phyloP scores from a whole-genome alignment of 202 grass and related monocot genomes.

The Setaria viridis region DNA sequence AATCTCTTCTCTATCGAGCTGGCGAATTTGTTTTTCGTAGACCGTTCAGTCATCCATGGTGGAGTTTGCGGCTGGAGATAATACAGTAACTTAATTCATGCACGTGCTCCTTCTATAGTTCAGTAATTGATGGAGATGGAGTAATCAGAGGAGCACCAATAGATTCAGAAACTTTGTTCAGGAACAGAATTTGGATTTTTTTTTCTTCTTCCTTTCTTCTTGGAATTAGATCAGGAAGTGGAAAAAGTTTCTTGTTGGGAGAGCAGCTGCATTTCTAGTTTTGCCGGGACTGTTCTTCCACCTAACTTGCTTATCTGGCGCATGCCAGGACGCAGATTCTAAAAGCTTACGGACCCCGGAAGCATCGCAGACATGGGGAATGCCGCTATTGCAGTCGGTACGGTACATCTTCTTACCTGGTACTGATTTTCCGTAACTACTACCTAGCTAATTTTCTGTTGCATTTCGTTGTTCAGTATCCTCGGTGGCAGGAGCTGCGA shows the following conservation, averaged over 20 bases:
- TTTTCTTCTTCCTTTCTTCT: not conserved
- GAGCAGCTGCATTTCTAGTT: not conserved
- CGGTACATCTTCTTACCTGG: not conserved
- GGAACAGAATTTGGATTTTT: not conserved
- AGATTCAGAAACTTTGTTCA: not conserved
- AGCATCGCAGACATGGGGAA: constrained; percentile 28
- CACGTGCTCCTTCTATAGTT: not conserved
- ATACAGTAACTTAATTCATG: not conserved
- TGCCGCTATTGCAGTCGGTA: constrained; percentile 34
- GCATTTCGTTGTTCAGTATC: constrained; percentile 30
- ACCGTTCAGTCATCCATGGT: not conserved
- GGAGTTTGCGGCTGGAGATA: not conserved
- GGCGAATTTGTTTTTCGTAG: too few species aligned
- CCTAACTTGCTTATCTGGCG: constrained; percentile 15
- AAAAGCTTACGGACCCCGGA: not conserved
- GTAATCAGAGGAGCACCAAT: not conserved
- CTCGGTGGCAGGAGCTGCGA: not conserved
- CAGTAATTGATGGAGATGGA: not conserved
- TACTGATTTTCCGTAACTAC: not conserved
- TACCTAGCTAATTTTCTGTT: not conserved
- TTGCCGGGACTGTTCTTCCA: not conserved
- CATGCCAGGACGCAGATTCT: constrained; percentile 19
- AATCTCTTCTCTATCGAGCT: not conserved
- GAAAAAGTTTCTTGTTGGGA: not conserved
- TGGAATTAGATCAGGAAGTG: too few species aligned